These are phyloP conservation scores for Mallotus nudiflorus DNA, from an alignment of 345 rosid genomes.

Conservation along the genomic window DNA sequence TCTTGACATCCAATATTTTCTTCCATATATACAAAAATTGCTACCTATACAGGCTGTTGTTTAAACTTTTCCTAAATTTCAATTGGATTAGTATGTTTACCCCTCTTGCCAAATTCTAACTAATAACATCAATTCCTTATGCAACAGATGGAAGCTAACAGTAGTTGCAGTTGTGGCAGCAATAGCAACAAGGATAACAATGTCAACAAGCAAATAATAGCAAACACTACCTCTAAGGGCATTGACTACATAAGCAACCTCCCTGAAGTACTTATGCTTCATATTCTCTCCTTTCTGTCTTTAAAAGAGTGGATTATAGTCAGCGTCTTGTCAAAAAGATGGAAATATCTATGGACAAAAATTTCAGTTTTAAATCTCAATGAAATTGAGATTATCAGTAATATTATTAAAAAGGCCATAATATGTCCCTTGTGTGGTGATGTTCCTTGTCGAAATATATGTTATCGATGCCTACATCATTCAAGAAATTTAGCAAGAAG, in stretches of 20 bases:
- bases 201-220: background rate
- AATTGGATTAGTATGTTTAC: background rate
- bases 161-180: background rate
- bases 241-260: conserved; percentile 23
- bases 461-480: background rate
- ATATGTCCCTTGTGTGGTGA: background rate
- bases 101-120: background rate
- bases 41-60: background rate
- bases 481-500: conserved; percentile 14
- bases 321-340: conserved; percentile 20
- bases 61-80: background rate
- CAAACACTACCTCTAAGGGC: background rate
- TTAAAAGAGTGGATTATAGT: conserved; percentile 15
- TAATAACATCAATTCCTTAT: background rate
- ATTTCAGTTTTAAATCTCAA: conserved; percentile 13
- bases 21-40: background rate
- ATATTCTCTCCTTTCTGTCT: conserved; percentile 22
- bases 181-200: background rate
- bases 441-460: background rate
- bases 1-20: background rate
- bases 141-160: background rate
- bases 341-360: conserved; percentile 25
- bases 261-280: conserved; percentile 21
- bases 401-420: background rate
- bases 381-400: conserved; percentile 18